Evolutionary conservation across 192 early-diverging fungal species (phyloP).

Genomic region (Obelidium mucronatum): DNA sequence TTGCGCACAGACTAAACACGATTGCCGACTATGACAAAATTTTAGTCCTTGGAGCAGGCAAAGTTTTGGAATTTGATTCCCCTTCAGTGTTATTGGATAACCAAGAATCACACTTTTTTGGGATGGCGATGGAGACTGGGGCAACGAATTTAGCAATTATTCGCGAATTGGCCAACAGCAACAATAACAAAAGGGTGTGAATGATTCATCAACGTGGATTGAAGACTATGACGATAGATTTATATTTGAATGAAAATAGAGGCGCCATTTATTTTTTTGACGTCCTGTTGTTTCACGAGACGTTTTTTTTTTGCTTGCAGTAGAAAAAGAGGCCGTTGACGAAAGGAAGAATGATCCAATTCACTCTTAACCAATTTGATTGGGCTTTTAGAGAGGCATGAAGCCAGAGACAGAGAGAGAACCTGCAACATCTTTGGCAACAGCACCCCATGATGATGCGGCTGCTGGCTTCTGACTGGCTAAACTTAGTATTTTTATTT

Average conservation of each 20-base stretch:
- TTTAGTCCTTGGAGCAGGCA: slow-evolving; percentile 77
- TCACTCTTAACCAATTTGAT: too few relatives aligned
- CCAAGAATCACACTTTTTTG: slow-evolving; percentile 62
- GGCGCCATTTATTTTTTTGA: neutral
- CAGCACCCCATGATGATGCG: too few relatives aligned
- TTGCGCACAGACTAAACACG: slow-evolving; percentile 67
- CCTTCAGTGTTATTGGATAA: slow-evolving; percentile 65
- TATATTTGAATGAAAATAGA: neutral
- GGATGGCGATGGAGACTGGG: slow-evolving; percentile 83
- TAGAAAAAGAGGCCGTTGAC: slow-evolving; percentile 16
- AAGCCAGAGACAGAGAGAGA: too few relatives aligned
- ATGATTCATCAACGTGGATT: neutral
- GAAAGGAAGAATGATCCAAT: slow-evolving; percentile 24
- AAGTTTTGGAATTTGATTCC: slow-evolving; percentile 70
- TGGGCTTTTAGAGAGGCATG: too few relatives aligned
- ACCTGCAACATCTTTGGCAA: too few relatives aligned
- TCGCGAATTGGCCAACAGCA: slow-evolving; percentile 15
- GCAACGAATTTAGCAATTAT: slow-evolving; percentile 37
- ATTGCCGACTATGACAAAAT: slow-evolving; percentile 67
- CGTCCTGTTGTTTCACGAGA: too few relatives aligned
- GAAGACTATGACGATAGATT: neutral
- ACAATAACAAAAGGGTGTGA: neutral
- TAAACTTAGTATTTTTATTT: too few relatives aligned
- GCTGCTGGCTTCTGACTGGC: too few relatives aligned
- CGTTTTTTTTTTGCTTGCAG: neutral